Base-by-base conservation (phyloP, 345 rosid species). In the Aquilaria sinensis region DNA sequence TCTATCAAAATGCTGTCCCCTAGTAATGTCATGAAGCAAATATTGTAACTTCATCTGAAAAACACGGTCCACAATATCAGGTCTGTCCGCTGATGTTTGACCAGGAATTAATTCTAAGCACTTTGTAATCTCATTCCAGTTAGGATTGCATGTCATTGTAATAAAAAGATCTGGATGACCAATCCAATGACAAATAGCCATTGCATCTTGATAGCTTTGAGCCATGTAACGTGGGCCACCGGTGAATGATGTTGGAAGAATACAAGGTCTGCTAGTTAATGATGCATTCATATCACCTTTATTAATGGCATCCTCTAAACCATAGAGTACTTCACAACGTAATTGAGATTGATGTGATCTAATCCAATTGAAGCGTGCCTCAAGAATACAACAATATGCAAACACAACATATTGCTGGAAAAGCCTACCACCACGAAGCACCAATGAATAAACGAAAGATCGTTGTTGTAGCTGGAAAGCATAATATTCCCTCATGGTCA, bases 221-320 rank as follows among this genome's bases (percentile, higher is more conserved):
- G 32, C 32, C 13, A 16, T 55, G 12, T 55, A 55, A 15, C 58
- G 58, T 55, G 58, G 58, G 3, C 58, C 34, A 16, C 58, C 58
- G 0, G 32, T 55, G 10, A 16, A 31, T 1, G 31, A 4, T 11
- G 58, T 2, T 14, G 58, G 58, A 9, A 55, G 10, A 3, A 55
- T 31, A 4, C 15, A 14, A 4, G 31, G 13, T 12, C 32, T 16
- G 4, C 58, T 37, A 4, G 31, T 31, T 1, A 5, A 9, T 5
- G 13, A 11, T 5, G 3, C 58, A 16, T 55, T 31, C 0, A 13
- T 16, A 55, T 55, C 58, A 15, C 58, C 58, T 4, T 12, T 7
- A 1, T 6, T 7, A 16, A 55, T 4, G 6, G 32, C 58, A 55
- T 55, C 58, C 32, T 16, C 10, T 2, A 55, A 2, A n/a, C 58